Evolutionary conservation across 2,329 filamentous ascomycete genomes (phyloP).

Genomic region (Stemphylium vesicarium): DNA sequence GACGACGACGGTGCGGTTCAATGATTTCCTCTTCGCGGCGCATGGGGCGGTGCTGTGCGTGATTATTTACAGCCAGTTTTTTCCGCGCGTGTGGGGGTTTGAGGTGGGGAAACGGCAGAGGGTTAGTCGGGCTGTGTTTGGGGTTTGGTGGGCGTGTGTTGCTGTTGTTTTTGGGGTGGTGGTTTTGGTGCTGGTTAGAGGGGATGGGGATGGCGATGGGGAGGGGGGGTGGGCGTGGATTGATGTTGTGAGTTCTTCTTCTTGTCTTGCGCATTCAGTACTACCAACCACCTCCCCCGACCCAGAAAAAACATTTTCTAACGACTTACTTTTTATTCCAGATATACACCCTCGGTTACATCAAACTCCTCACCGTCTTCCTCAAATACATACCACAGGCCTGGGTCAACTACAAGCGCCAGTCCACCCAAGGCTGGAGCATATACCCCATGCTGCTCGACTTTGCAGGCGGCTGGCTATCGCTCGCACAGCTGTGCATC

Average conservation of each 20-base stretch:
- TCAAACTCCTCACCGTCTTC: slow-evolving; percentile 86
- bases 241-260: slow-evolving; percentile 60
- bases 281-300: too few species aligned
- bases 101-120: slow-evolving; percentile 61
- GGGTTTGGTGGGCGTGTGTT: slow-evolving; percentile 73
- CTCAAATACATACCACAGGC: slow-evolving; percentile 83
- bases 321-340: background rate
- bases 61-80: slow-evolving; percentile 80
- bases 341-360: slow-evolving; percentile 77
- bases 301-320: too few species aligned
- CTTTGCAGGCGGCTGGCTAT: slow-evolving; percentile 79
- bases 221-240: slow-evolving; percentile 67
- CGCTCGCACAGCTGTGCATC: slow-evolving; percentile 79
- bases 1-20: slow-evolving; percentile 83
- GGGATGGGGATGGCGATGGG: slow-evolving; percentile 46
- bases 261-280: too few species aligned
- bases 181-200: slow-evolving; percentile 57
- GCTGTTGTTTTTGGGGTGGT: slow-evolving; percentile 64
- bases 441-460: slow-evolving; percentile 86
- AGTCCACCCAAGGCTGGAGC: slow-evolving; percentile 86
- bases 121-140: slow-evolving; percentile 68
- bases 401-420: slow-evolving; percentile 80
- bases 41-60: slow-evolving; percentile 78
- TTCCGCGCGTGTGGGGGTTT: slow-evolving; percentile 76
- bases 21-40: slow-evolving; percentile 86